These are phyloP conservation scores for Amanita subjunquillea DNA, from an alignment of 768 basidiomycete genomes.

Conservation along the genomic window DNA sequence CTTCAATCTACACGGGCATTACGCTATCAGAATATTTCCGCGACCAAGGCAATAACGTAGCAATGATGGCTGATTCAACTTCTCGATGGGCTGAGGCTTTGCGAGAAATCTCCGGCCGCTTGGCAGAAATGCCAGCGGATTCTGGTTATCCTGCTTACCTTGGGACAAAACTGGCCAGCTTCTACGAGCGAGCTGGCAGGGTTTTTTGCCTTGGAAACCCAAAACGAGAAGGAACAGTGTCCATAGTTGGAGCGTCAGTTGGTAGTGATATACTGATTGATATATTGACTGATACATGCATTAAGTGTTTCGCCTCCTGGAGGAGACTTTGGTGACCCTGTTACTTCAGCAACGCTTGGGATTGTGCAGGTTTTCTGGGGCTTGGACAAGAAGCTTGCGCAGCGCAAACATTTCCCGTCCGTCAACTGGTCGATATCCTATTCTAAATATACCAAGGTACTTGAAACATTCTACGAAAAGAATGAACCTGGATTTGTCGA, in stretches of 20 bases:
- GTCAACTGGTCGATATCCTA: conserved; percentile 99
- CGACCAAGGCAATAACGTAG: conserved; percentile 94
- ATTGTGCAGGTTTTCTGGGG: conserved; percentile 99
- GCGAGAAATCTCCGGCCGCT: conserved; percentile 97
- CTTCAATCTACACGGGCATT: conserved; percentile 99
- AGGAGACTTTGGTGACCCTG: conserved; percentile 98
- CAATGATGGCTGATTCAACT: conserved; percentile 99
- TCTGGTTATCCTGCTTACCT: conserved; percentile 99
- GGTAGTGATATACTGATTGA: background rate
- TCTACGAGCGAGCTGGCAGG: conserved; percentile 98
- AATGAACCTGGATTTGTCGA: conserved; percentile 94
- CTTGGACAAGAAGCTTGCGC: conserved; percentile 97
- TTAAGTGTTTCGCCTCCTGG: conserved; percentile 93
- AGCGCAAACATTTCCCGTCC: conserved; percentile 99
- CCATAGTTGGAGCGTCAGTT: conserved; percentile 96
- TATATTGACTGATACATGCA: conserved; percentile 7
- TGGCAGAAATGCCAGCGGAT: conserved; percentile 99
- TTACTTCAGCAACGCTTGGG: conserved; percentile 93
- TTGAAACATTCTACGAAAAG: conserved; percentile 87
- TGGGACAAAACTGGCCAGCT: conserved; percentile 88
- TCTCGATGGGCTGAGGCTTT: conserved; percentile 99
- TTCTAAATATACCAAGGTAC: conserved; percentile 93
- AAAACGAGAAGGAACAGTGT: conserved; percentile 81
- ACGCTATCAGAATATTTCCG: conserved; percentile 99
- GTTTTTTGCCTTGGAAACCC: conserved; percentile 90